Evolutionary conservation across 2,329 filamentous ascomycete species (phyloP), one percentile per base, ranked within the genome.

Genomic region (Phaeosphaeria sp.): DNA sequence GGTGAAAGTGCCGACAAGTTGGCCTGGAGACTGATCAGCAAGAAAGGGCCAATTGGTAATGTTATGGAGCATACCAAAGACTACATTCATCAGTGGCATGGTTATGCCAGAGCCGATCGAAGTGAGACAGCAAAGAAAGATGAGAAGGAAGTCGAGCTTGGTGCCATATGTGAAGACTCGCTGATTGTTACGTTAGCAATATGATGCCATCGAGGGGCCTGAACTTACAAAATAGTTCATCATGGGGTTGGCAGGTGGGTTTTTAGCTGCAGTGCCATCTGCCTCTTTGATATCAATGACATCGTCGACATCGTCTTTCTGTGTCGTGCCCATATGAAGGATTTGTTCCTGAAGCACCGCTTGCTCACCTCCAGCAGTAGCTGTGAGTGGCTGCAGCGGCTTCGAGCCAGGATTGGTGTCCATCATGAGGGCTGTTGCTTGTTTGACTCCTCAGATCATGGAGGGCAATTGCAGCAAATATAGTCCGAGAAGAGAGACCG

Each of bases 81-180:
- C 78, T 40, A 88, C 76, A 39, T 86, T 85, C 84, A 89, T 87
- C 33, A 87, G 64, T 0, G 85, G 85, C 6, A 85, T 68, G 0
- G 74, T 64, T 50, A 74, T 65, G 1, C 76, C 76, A 17, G 74
- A 65, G 1, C 69, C 76, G 18, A 78, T 69, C 0, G 74, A 73
- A 2, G 75, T 70, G 9, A 78, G 4, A 11, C 63, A 59, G 20
- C 66, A 71, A 17, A 69, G 4, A 0, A 52, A 42, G 15, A 78
- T 68, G 3, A 77, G 54, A 11, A 73, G 48, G 20, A 57, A 66
- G 59, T 78, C 76, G 2, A 77, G 40, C 4, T 48, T 56, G 0
- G 73, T 76, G 13, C 72, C 76, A 45, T 76, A 77, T 2, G 56
- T 51, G 46, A 77, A 69, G 0, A 78, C 72, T 25, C 76, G 66